A percentile compares a stretch with the other conserved stretches of the same genome.
Evolutionary conservation across 352 stramenopile species (phyloP).

Genomic region (Pythium monospermum): DNA sequence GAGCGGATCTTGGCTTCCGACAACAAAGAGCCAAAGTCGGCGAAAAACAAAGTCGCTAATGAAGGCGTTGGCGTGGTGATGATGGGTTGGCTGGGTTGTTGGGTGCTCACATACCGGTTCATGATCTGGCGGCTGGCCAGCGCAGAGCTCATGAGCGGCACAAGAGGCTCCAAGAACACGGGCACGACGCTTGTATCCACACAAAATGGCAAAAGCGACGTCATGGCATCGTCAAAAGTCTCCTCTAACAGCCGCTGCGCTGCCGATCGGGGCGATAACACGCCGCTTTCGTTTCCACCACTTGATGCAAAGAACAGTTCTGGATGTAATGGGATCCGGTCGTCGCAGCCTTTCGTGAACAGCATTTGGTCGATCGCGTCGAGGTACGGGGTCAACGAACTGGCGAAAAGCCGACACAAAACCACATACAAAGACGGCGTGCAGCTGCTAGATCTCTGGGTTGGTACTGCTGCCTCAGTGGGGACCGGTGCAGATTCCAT

Average conservation of each 20-base stretch:
- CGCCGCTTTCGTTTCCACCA: slow-evolving; percentile 10
- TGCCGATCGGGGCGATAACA: slow-evolving; percentile 18
- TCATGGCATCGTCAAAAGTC: slow-evolving; percentile 38
- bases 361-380: slow-evolving; percentile 41
- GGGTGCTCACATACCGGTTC: slow-evolving; percentile 48
- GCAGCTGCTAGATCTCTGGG: slow-evolving; percentile 7
- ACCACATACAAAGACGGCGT: slow-evolving; percentile 42
- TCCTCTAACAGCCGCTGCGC: slow-evolving; percentile 5
- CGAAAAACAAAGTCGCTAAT: slow-evolving; percentile 4
- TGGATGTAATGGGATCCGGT: slow-evolving; percentile 32
- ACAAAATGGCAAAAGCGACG: slow-evolving; percentile 39
- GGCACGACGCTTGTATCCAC: slow-evolving; percentile 33
- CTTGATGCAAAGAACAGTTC: slow-evolving; percentile 47
- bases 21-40: slow-evolving; percentile 1
- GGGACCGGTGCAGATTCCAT: slow-evolving; percentile 15
- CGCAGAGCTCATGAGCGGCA: slow-evolving; percentile 35
- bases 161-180: slow-evolving; percentile 33
- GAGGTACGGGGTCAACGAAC: slow-evolving; percentile 43
- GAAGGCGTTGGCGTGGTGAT: not conserved
- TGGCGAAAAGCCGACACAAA: slow-evolving; percentile 40
- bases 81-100: slow-evolving; percentile 12
- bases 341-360: slow-evolving; percentile 39
- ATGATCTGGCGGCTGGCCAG: slow-evolving; percentile 62
- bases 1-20: too few species aligned
- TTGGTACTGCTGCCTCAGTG: not conserved